phyloP scores from a whole-genome alignment of 2,329 filamentous ascomycete genomes.

The Septoria petroselini region DNA sequence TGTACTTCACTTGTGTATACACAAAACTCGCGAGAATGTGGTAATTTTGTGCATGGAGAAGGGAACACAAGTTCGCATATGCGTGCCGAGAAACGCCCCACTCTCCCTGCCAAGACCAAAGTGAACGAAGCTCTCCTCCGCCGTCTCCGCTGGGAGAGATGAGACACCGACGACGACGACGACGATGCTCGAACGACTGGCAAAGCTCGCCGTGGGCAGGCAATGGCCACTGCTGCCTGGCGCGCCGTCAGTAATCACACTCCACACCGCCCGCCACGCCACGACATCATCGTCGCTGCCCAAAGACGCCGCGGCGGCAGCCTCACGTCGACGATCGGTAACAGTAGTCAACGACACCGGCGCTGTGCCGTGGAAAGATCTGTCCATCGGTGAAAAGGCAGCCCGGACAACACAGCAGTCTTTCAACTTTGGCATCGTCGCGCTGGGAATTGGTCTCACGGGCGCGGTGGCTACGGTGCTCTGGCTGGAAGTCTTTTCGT shows the following conservation, averaged over 20 bases:
- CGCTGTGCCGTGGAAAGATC: constrained; percentile 72
- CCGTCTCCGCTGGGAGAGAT: background rate
- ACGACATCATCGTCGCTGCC: constrained; percentile 30
- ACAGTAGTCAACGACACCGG: constrained; percentile 87
- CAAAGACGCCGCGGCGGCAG: constrained; percentile 37
- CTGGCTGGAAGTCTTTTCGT: constrained; percentile 76
- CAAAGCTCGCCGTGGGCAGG: constrained; percentile 12
- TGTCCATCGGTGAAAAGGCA: constrained; percentile 73
- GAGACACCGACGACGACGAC: background rate
- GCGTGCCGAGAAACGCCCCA: background rate
- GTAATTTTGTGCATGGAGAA: too few relatives aligned
- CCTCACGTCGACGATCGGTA: constrained; percentile 63
- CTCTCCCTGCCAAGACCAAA: background rate
- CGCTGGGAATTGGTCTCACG: constrained; percentile 72
- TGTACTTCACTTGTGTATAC: too few relatives aligned
- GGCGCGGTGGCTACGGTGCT: constrained; percentile 74
- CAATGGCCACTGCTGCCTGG: constrained; percentile 14
- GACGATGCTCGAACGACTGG: constrained; percentile 20
- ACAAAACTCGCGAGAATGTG: too few relatives aligned
- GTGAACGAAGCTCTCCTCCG: constrained; percentile 4
- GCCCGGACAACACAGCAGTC: constrained; percentile 84
- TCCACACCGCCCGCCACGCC: constrained; percentile 21
- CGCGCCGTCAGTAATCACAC: constrained; percentile 9
- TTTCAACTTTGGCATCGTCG: constrained; percentile 77
- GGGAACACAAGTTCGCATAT: background rate